These are phyloP conservation scores for Claviceps pazoutovae DNA, from an alignment of 2,329 filamentous ascomycete species.

Conservation along the genomic window DNA sequence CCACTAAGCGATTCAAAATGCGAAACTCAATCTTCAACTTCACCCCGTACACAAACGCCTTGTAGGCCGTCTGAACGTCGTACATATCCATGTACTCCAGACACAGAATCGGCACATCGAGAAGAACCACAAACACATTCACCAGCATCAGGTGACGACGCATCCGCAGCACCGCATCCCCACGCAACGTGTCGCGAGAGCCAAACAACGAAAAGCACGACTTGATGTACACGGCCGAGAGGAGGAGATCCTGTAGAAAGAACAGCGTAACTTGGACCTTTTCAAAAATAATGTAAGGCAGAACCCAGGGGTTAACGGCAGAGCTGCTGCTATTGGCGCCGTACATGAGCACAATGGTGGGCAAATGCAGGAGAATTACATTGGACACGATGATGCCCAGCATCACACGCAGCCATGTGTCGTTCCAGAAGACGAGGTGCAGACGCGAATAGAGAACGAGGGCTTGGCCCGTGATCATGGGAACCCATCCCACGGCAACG, in stretches of 20 bases:
- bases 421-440: constrained; percentile 40
- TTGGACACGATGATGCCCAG: constrained; percentile 43
- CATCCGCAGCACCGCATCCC: constrained; percentile 13
- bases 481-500: constrained; percentile 14
- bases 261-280: constrained; percentile 40
- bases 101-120: constrained; percentile 23
- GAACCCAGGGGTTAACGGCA: constrained; percentile 4
- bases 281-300: constrained; percentile 29
- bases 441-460: constrained; percentile 48
- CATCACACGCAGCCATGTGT: constrained; percentile 30
- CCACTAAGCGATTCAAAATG: constrained; percentile 19
- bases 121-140: constrained; percentile 25
- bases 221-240: constrained; percentile 37
- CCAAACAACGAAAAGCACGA: constrained; percentile 33
- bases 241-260: constrained; percentile 37
- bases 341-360: constrained; percentile 41
- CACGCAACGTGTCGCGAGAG: constrained; percentile 15
- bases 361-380: constrained; percentile 36
- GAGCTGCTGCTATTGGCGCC: constrained; percentile 25
- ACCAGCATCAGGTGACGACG: constrained; percentile 24
- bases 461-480: constrained; percentile 45
- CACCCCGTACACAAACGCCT: constrained; percentile 18
- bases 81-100: constrained; percentile 17
- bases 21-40: constrained; percentile 21
- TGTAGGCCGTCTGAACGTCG: constrained; percentile 18